Evolutionary conservation across 176 grass and related monocot species (phyloP), one percentile per base, ranked within the genome.

Genomic region (Calamus simplicifolius): DNA sequence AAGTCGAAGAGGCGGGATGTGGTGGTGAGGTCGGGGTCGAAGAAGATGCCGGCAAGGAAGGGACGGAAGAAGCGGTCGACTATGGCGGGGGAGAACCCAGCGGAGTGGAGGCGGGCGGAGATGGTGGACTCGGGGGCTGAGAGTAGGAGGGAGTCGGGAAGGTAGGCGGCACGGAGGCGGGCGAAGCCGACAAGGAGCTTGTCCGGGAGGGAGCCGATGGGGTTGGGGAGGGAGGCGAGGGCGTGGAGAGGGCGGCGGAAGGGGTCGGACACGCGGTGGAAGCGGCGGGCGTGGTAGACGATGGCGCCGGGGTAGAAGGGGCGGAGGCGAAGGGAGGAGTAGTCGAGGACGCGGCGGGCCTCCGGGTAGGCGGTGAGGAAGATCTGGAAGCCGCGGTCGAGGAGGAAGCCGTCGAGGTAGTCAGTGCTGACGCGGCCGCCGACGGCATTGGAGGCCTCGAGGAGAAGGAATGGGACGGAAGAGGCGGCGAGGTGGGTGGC

Each of bases 1-100:
- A 97, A 81, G 63, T 91, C 69, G 78, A 97, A 97, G 52, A 97
- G 87, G 27, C 92, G 83, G 15, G 92, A 97, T 13, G 83, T 79
- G 48, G 87, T 97, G 50, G 74, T 63, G 61, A 97, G 78, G 19
- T 52, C 64, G 17, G 64, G 68, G 69, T 97, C 92, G 73, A 97
- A 97, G 77, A 97, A 97, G 58, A 97, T 91, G 7, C 87, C 92
- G 0, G 84, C 87, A 50, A 97, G 85, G 74, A 97, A 97, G 48
- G 87, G 92, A n/a, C 84, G 78, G 27, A 88, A 78, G 75, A 97
- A 97, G 25, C 88, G 70, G 13, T 90, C 92, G 0, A 97, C 77
- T 50, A 97, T 88, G 54, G 77, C 84, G n/a, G 81, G 66, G 6
- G 92, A 90, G 72, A 91, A 90, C 0, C 87, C 92, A 58, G 70